These are phyloP conservation scores for Populus nigra DNA, from an alignment of 345 rosid genomes.

Conservation along the genomic window DNA sequence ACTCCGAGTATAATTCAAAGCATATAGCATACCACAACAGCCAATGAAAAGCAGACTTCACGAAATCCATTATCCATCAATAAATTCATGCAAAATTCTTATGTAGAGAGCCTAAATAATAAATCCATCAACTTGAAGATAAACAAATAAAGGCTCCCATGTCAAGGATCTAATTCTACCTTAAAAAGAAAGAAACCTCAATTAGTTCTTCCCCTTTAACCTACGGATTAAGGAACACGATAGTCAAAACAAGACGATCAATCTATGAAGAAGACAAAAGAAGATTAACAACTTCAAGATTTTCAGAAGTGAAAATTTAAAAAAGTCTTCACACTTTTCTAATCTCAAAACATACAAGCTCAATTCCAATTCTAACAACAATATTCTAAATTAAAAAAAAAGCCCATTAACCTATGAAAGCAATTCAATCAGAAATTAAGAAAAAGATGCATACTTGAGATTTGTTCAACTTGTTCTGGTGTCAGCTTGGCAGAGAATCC, in stretches of 20 bases:
- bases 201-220: too few species aligned
- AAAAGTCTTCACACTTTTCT: too few species aligned
- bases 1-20: neutral
- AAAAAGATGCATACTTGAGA: conserved; percentile 47
- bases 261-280: too few species aligned
- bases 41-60: neutral
- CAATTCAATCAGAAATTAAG: neutral
- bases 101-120: neutral
- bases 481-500: conserved; percentile 94
- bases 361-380: neutral
- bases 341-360: too few species aligned
- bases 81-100: neutral
- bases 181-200: too few species aligned
- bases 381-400: neutral
- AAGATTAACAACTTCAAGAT: too few species aligned
- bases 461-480: conserved; percentile 62
- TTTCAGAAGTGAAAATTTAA: too few species aligned
- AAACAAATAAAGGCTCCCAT: too few species aligned
- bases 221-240: too few species aligned
- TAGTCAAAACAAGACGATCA: too few species aligned
- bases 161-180: too few species aligned
- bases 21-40: neutral
- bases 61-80: neutral
- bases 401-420: neutral
- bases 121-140: neutral